Base-by-base conservation (phyloP, 768 basidiomycete species). In the Leccinum variicolor region DNA sequence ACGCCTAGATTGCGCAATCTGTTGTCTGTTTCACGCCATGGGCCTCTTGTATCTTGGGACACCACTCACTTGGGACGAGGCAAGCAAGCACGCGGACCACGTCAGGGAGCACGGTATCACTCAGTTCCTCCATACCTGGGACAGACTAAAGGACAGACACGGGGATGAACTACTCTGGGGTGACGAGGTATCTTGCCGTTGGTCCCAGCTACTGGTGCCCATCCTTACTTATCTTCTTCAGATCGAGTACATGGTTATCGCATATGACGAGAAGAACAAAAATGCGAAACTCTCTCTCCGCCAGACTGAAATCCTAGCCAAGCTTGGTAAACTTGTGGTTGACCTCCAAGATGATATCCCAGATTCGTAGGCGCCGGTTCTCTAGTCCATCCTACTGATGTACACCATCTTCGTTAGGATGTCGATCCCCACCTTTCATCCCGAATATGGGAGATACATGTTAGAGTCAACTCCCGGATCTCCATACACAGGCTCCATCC, bases 401-500 rank as follows among this genome's bases (percentile, higher is more conserved):
- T 11, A 14, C 13, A 49, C 41, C 51, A 62, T 54, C 33, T 47
- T 6, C 48, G 59, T 36, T 58, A 93, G 89, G 36, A 76, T 85
- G 46, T 79, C 85, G 3, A 83, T 93, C 25, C 97, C 97, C 2
- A 90, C 87, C 13, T 98, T 95, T 68, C 97, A 98, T 69, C 96
- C 96, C 17, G 97, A 99, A 74, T 99, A 98, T 76, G 97, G 97
- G 41, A 84, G 95, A 39, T 98, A 92, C 77, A 99, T 99, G 97
- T 81, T 99, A 53, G 97, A 99, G 72, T 94, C 94, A 3, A 99
- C 96, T 1, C 97, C 97, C 0, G 97, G 97, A 3, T 85, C 87
- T 50, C 97, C 97, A 2, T 98, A 98, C 75, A 89, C 92, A 6
- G 94, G 92, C 10, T 87, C 84, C 15, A 84, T 98, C 41, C 79